Conservation (phyloP, 1,284 basidiomycete species). For the Volvariella surrecta region DNA sequence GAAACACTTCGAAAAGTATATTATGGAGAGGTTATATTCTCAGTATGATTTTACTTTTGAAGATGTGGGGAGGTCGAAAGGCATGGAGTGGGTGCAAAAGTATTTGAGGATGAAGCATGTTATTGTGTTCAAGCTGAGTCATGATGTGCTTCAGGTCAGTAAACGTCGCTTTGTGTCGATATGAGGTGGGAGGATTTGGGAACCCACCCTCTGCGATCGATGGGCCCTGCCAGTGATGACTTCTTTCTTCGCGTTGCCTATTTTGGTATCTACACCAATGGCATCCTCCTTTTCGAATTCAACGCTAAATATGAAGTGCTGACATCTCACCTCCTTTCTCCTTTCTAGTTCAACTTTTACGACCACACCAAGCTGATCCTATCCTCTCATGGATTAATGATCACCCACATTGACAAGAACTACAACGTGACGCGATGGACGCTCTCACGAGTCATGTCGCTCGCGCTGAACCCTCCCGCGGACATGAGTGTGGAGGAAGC, state of each 20-base stretch:
- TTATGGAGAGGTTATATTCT: slow-evolving; percentile 79
- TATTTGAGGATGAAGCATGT: slow-evolving; percentile 96
- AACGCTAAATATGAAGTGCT: too few species aligned
- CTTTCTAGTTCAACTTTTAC: slow-evolving; percentile 88
- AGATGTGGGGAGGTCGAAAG: slow-evolving; percentile 59
- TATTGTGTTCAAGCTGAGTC: slow-evolving; percentile 93
- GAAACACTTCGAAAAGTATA: slow-evolving; percentile 89
- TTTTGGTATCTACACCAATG: too few species aligned
- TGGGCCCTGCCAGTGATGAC: too few species aligned
- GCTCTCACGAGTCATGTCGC: slow-evolving; percentile 65
- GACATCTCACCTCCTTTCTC: too few species aligned
- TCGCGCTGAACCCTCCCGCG: slow-evolving; percentile 29
- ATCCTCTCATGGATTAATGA: slow-evolving; percentile 67
- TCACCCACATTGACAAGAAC: slow-evolving; percentile 88
- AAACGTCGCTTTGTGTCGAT: background rate
- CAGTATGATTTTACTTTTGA: slow-evolving; percentile 77
- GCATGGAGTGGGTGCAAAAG: slow-evolving; percentile 93
- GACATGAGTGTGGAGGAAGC: slow-evolving; percentile 38
- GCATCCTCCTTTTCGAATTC: too few species aligned
- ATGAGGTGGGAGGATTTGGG: too few species aligned
- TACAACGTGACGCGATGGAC: slow-evolving; percentile 74
- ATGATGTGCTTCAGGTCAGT: slow-evolving; percentile 83
- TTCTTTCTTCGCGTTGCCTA: too few species aligned
- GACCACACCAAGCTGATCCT: slow-evolving; percentile 95
- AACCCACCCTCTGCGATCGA: too few species aligned